Percentiles rank a stretch among this genome's conserved stretches.
These are phyloP conservation scores for Alternaria conjuncta DNA, from an alignment of 2,329 filamentous ascomycete genomes.

Conservation along the genomic window DNA sequence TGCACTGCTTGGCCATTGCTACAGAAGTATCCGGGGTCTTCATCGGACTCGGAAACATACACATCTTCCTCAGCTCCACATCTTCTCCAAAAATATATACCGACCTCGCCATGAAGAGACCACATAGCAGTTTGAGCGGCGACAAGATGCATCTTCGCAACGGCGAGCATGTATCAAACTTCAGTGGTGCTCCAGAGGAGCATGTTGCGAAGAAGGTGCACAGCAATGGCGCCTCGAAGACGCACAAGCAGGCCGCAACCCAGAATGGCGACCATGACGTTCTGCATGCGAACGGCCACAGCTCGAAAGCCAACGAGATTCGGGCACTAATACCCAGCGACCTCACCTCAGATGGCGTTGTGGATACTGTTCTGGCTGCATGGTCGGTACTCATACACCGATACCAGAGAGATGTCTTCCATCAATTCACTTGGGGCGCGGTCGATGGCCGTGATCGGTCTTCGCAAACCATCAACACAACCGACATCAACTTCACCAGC, in stretches of 20 bases:
- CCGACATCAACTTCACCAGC: slow-evolving; percentile 23
- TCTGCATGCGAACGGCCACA: slow-evolving; percentile 4
- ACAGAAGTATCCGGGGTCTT: slow-evolving; percentile 25
- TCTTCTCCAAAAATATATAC: slow-evolving; percentile 2
- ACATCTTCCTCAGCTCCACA: slow-evolving; percentile 7
- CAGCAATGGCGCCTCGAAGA: slow-evolving; percentile 14
- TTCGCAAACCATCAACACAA: slow-evolving; percentile 24
- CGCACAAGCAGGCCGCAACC: slow-evolving; percentile 9
- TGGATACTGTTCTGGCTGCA: slow-evolving; percentile 37
- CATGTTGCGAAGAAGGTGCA: slow-evolving; percentile 22
- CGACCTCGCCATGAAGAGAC: slow-evolving; percentile 3
- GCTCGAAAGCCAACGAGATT: slow-evolving; percentile 22
- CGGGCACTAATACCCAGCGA: slow-evolving; percentile 17
- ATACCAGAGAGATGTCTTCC: slow-evolving; percentile 42
- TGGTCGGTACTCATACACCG: slow-evolving; percentile 41
- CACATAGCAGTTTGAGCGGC: neutral
- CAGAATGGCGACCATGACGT: slow-evolving; percentile 7
- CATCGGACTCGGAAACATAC: slow-evolving; percentile 11
- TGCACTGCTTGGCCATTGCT: slow-evolving; percentile 30
- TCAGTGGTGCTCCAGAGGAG: slow-evolving; percentile 19
- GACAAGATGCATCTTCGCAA: slow-evolving; percentile 31
- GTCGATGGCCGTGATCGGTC: slow-evolving; percentile 5
- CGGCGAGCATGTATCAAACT: slow-evolving; percentile 22
- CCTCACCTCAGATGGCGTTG: slow-evolving; percentile 11
- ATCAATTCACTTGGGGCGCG: slow-evolving; percentile 38